Percentiles rank a stretch among this genome's conserved stretches.
Evolutionary conservation across 805 yeast species (phyloP).

Genomic region (Yamadazyma phyllophila): DNA sequence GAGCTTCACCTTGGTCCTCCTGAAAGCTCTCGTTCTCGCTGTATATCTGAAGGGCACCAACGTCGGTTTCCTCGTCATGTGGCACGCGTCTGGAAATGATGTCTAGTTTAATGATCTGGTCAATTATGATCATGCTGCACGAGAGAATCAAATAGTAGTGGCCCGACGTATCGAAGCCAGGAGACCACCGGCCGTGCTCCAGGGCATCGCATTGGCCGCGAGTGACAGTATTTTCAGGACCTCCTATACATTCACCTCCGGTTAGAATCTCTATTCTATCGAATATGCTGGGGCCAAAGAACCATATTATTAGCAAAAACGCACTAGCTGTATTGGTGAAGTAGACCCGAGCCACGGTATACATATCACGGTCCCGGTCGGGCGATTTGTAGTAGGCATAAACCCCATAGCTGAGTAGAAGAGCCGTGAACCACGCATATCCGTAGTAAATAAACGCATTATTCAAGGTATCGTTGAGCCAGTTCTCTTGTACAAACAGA

Average conservation of each 20-base stretch:
- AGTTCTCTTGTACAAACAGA: neutral
- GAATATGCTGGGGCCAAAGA: conserved; percentile 7
- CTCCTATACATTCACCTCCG: conserved; percentile 4
- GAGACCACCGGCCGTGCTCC: neutral
- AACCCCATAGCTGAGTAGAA: neutral
- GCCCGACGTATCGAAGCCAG: conserved; percentile 6
- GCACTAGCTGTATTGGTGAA: neutral
- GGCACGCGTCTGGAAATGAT: neutral
- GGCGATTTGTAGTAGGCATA: neutral
- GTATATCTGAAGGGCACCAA: neutral
- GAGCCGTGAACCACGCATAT: conserved; percentile 2
- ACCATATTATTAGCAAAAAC: neutral
- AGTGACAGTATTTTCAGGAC: neutral
- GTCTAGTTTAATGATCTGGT: neutral
- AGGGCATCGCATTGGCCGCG: conserved; percentile 2
- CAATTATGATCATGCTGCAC: conserved; percentile 1
- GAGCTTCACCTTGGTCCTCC: too few relatives aligned
- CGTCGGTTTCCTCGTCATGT: neutral
- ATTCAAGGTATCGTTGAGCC: conserved; percentile 1
- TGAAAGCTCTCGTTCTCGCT: neutral
- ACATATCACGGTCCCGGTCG: neutral
- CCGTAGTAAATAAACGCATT: conserved; percentile 3
- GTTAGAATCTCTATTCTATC: conserved; percentile 5
- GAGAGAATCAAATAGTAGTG: conserved; percentile 6
- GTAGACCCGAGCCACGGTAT: neutral